Base-by-base conservation (phyloP, 495 filamentous ascomycete species). In the Penicillium malachiteum region DNA sequence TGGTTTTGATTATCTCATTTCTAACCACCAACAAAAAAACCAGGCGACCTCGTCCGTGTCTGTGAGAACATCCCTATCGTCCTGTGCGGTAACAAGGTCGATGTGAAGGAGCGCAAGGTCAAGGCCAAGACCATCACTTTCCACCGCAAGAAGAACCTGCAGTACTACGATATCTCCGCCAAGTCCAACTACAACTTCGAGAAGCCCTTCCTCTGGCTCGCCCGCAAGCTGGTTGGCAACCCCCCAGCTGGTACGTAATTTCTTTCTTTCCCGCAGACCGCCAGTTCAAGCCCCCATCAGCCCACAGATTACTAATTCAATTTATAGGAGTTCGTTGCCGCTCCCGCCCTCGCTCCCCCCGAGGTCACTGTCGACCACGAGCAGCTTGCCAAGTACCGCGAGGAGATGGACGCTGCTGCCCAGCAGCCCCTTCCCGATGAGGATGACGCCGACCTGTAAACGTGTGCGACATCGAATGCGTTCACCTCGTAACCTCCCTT, bases 141-240 rank as follows among this genome's bases (percentile, higher is more conserved):
- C 90, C 95, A 99, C 83, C 92, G 95, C 71, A 99, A 99, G 87
- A 99, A 99, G 88, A 97, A 97, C 80, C 86, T 99, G 14, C 95
- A 99, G 77, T 99, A 99, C 86, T 99, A 99, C 84, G 95, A 99
- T 60, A 99, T 99, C 73, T 96, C 91, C 45, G 95, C 95, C 73
- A 99, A 99, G 84, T 96, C 92, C 64, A 99, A 99, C 81, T 99
- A 99, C 82, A 99, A 99, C 87, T 99, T 99, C 80, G 95, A 99
- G 88, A 99, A 99, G 86, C 95, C 95, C 57, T 99, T 99, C 89
- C 86, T 99, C 58, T 99, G 95, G 95, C 88, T 99, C 65, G 95
- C 94, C 50, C 86, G 95, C 69, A 97, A 99, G 86, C 84, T 97
- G 45, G 95, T 96, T 57, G 95, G 94, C 72, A 97, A 99, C 82